These are phyloP conservation scores for Bolboschoenus planiculmis DNA, from an alignment of 176 grass and related monocot species.

Conservation along the genomic window DNA sequence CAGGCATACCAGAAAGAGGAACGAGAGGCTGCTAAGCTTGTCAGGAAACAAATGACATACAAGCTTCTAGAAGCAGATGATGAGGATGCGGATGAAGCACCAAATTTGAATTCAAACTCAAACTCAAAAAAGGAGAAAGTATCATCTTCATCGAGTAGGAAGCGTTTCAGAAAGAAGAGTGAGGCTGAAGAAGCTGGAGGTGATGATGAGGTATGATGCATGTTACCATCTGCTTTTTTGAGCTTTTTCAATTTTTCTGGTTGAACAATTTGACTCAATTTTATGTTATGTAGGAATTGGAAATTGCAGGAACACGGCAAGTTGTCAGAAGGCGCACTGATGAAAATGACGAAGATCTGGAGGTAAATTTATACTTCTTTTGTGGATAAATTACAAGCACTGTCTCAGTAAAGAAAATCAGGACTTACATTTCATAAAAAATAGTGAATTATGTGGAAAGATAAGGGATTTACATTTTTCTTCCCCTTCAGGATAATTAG, in stretches of 20 bases:
- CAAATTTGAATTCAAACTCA: neutral
- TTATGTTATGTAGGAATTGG: neutral
- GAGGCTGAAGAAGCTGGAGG: conserved; percentile 38
- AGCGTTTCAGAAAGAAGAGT: conserved; percentile 70
- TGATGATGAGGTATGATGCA: conserved; percentile 45
- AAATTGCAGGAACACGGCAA: neutral
- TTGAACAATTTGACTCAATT: neutral
- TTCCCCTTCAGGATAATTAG: neutral
- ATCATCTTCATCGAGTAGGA: conserved; percentile 41
- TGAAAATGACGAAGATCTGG: neutral
- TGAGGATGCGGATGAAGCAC: conserved; percentile 31
- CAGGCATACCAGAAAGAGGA: conserved; percentile 78
- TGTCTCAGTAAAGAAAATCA: neutral
- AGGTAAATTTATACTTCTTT: neutral
- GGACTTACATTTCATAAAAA: neutral
- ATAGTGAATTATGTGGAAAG: neutral
- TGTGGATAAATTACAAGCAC: neutral
- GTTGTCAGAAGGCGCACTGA: neutral
- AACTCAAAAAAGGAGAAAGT: conserved; percentile 13
- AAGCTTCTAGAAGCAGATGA: conserved; percentile 55
- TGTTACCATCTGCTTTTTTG: neutral
- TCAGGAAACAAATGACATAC: conserved; percentile 69
- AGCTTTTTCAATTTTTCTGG: neutral
- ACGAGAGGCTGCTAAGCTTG: conserved; percentile 62
- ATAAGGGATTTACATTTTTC: neutral